These are phyloP conservation scores for Kluyveromyces lactis DNA, from an alignment of 805 yeast genomes.

Conservation along the genomic window DNA sequence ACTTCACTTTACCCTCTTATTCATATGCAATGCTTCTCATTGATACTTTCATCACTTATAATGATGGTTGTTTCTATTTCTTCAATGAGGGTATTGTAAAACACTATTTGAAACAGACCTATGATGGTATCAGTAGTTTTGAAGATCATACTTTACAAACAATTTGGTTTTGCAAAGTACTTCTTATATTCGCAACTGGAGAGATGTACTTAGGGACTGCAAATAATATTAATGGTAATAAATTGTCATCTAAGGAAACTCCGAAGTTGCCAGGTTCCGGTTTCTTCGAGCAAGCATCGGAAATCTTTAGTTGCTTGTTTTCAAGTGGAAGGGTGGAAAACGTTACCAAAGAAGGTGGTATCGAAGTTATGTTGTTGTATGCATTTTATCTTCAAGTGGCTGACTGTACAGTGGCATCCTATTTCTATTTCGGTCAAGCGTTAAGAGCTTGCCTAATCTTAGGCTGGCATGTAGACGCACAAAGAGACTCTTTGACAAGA, in stretches of 20 bases:
- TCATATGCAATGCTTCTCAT: constrained; percentile 67
- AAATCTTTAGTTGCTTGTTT: constrained; percentile 64
- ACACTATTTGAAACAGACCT: constrained; percentile 53
- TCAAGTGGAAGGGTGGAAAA: constrained; percentile 76
- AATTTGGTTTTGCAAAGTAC: constrained; percentile 71
- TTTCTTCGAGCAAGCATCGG: constrained; percentile 73
- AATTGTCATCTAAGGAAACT: constrained; percentile 18
- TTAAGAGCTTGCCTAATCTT: constrained; percentile 60
- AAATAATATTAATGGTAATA: constrained; percentile 44
- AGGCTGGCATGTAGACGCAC: constrained; percentile 81
- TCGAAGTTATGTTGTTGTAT: constrained; percentile 64
- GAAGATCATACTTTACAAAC: constrained; percentile 58
- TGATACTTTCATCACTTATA: constrained; percentile 69
- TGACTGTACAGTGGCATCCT: constrained; percentile 74
- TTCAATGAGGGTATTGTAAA: constrained; percentile 77
- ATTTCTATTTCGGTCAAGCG: constrained; percentile 73
- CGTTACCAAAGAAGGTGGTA: constrained; percentile 70
- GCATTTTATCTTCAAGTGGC: constrained; percentile 79
- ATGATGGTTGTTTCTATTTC: constrained; percentile 79
- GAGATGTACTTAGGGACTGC: constrained; percentile 79
- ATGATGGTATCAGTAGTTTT: constrained; percentile 36
- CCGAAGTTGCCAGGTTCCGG: constrained; percentile 70
- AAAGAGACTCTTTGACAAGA: constrained; percentile 53
- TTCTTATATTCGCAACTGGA: constrained; percentile 68
- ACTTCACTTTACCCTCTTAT: constrained; percentile 67